These are phyloP conservation scores for Fraxinus angustifolia DNA, from an alignment of 305 asterid genomes.

Conservation along the genomic window DNA sequence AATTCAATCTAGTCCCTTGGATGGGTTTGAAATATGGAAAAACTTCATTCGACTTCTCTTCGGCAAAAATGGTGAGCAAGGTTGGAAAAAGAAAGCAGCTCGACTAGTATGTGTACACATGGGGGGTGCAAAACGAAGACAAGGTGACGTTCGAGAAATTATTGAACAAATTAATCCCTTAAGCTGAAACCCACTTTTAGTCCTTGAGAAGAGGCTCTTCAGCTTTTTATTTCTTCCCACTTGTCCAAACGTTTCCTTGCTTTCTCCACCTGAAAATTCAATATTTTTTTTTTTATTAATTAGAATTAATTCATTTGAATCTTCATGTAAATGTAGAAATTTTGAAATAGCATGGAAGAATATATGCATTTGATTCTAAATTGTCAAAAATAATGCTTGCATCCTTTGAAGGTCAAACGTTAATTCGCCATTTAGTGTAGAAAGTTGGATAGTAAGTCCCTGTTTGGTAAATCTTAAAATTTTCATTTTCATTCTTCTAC, in stretches of 20 bases:
- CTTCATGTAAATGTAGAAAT: background rate
- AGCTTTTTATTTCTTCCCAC: background rate
- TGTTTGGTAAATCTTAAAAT: no score
- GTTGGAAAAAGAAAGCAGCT: background rate
- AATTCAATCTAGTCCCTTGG: background rate
- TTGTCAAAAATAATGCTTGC: background rate
- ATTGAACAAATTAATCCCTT: no score
- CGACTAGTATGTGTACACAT: background rate
- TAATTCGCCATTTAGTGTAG: background rate
- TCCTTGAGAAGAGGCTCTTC: background rate
- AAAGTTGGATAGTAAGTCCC: background rate
- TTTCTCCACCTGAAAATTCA: constrained; percentile 54
- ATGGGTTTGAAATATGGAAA: no score
- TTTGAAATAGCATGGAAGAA: background rate
- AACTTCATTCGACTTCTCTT: background rate
- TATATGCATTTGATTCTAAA: background rate
- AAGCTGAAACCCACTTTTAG: background rate
- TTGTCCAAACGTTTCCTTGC: background rate
- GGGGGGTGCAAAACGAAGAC: background rate
- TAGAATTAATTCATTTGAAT: background rate
- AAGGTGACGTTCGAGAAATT: no score
- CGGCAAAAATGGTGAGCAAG: background rate
- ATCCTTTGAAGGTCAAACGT: background rate
- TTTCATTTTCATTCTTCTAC: no score
- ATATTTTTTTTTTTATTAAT: background rate